Evolutionary conservation across 768 basidiomycete species (phyloP).

Genomic region (Termitomyces sp.): DNA sequence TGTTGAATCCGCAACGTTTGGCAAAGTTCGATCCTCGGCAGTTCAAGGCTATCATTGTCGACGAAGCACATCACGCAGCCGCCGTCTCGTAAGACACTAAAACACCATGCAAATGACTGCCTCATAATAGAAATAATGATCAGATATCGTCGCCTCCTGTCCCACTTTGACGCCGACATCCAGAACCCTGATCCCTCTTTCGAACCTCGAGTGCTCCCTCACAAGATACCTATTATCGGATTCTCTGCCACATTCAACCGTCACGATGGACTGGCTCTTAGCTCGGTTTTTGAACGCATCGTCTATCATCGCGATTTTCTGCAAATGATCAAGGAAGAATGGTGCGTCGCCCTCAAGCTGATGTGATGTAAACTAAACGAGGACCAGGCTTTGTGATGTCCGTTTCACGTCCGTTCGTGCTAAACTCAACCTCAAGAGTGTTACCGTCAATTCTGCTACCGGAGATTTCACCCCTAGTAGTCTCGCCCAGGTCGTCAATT

Average conservation of each 20-base stretch:
- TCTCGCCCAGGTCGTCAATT: slow-evolving; percentile 80
- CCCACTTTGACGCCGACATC: slow-evolving; percentile 71
- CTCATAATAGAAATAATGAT: not conserved
- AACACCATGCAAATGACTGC: not conserved
- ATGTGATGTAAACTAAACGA: slow-evolving; percentile 13
- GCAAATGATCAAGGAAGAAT: slow-evolving; percentile 90
- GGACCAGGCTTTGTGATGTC: slow-evolving; percentile 71
- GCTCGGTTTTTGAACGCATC: slow-evolving; percentile 83
- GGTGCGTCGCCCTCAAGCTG: slow-evolving; percentile 36
- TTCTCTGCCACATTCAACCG: slow-evolving; percentile 95
- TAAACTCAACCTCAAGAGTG: slow-evolving; percentile 59
- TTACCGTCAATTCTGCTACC: slow-evolving; percentile 56
- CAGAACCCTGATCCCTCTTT: slow-evolving; percentile 43
- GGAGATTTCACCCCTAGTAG: slow-evolving; percentile 82
- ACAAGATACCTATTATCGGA: slow-evolving; percentile 78
- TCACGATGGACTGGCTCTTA: slow-evolving; percentile 85
- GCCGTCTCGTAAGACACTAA: slow-evolving; percentile 66
- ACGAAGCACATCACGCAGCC: slow-evolving; percentile 95
- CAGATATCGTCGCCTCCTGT: slow-evolving; percentile 78
- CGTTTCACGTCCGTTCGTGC: slow-evolving; percentile 81
- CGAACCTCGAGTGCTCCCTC: slow-evolving; percentile 27
- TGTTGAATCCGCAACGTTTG: slow-evolving; percentile 57
- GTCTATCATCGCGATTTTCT: slow-evolving; percentile 90
- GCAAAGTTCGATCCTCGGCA: slow-evolving; percentile 65
- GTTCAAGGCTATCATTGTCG: slow-evolving; percentile 77